Base-by-base conservation (phyloP, 2,329 filamentous ascomycete genomes). In the Claviceps africana region DNA sequence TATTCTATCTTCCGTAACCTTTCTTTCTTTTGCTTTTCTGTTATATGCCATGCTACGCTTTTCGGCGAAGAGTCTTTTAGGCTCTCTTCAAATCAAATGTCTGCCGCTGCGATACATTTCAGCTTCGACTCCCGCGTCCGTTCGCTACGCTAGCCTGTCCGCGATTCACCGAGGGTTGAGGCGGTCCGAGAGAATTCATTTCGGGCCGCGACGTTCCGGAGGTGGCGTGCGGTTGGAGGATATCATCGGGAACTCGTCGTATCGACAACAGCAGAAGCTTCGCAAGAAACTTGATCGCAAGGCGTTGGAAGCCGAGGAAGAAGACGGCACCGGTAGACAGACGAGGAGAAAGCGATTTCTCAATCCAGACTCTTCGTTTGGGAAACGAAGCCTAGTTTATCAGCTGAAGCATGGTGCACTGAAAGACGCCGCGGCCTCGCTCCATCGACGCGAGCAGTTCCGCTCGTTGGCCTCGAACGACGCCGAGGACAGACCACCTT, bases 101-200 rank as follows among this genome's bases (percentile, higher is more conserved):
- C 47, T 37, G 17, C 13, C 28, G 7, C 39, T 39, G 31, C 31
- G 40, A 15, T 37, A 5, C 28, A 30, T 22, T 15, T 17, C 44
- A 17, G 31, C 30, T 11, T 22, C 11, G 19, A 13, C 25, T 19
- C 43, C 48, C 6, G 19, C 15, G 15, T n/a, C 55, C 17, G 56
- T 58, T 42, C 66, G 66, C 43, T 33, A 59, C 22, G 60, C 65
- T 30, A 67, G 62, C 43, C 73, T 87, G 54, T 85, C 83, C 10
- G 84, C 83, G 44, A 88, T 89, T 60, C 78, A 81, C 57, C 73
- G 76, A 46, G 85, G 85, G 15, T 72, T 88, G 51, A 78, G 81
- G 45, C 61, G 70, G 64, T 65, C 78, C 58, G 57, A 73, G 61
- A 59, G 64, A 55, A 64, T 57, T 40, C 61, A 64, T 46, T 59